Percentiles rank a stretch among this genome's conserved stretches.
These are phyloP conservation scores for Castanopsis chinensis DNA, from an alignment of 306 rosid genomes.

Conservation along the genomic window DNA sequence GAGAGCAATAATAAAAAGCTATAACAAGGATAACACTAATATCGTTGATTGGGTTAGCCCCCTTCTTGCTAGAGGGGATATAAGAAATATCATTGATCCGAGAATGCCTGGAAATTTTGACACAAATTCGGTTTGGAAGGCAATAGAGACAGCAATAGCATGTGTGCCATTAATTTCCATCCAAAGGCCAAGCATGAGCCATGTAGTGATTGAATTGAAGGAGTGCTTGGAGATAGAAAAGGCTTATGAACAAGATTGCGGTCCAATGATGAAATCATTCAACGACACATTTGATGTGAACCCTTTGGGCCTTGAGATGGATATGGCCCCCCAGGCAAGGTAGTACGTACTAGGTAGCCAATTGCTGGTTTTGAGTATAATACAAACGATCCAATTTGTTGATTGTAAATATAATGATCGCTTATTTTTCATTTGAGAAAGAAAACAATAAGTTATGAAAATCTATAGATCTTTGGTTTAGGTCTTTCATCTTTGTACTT, in stretches of 20 bases:
- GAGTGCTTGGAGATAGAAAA: slow-evolving; percentile 23
- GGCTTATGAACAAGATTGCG: neutral
- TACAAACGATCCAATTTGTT: neutral
- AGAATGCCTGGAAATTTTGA: slow-evolving; percentile 12
- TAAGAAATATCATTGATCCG: slow-evolving; percentile 22
- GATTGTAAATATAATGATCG: no score
- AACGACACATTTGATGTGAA: neutral
- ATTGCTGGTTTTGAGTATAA: neutral
- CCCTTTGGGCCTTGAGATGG: neutral
- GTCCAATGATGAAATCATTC: neutral
- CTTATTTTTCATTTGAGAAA: no score
- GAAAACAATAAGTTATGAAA: no score
- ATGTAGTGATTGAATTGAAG: slow-evolving; percentile 13
- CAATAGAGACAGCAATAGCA: slow-evolving; percentile 17
- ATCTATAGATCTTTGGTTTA: no score
- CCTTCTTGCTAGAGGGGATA: slow-evolving; percentile 7
- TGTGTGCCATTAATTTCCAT: slow-evolving; percentile 10
- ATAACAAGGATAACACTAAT: slow-evolving; percentile 1
- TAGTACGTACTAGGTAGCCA: neutral
- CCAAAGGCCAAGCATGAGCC: slow-evolving; percentile 21
- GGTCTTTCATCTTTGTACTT: no score
- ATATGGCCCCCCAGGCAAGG: neutral
- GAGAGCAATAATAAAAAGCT: slow-evolving; percentile 17
- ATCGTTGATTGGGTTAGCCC: slow-evolving; percentile 26
- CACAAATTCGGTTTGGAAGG: slow-evolving; percentile 12